Percentiles rank a stretch among this genome's conserved stretches.
Conservation (phyloP, 2,329 filamentous ascomycete genomes). For the Sporothrix variecibatus region DNA sequence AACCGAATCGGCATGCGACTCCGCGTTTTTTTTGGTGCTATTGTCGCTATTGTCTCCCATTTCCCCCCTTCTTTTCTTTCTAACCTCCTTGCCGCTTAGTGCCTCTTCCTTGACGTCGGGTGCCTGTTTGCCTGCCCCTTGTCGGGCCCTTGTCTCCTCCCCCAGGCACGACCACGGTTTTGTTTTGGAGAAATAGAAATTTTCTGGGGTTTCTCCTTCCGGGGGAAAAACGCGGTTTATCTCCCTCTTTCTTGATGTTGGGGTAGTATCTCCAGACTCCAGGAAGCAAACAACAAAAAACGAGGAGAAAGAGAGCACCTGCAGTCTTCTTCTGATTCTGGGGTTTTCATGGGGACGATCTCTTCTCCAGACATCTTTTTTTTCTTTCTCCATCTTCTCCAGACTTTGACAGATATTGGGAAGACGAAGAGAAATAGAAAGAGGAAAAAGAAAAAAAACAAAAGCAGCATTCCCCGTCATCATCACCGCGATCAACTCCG, state of each 20-base stretch:
- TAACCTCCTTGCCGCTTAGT: background rate
- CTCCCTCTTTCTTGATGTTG: background rate
- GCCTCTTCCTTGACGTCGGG: background rate
- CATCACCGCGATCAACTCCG: background rate
- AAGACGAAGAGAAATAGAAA: background rate
- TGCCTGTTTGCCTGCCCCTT: background rate
- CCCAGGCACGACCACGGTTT: background rate
- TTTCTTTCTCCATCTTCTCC: background rate
- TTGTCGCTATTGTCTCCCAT: background rate
- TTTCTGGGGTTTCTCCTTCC: constrained; percentile 13
- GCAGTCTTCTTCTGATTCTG: background rate
- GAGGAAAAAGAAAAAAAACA: background rate
- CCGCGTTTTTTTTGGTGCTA: background rate
- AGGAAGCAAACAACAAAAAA: background rate
- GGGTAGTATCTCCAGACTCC: constrained; percentile 7
- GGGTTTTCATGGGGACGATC: constrained; percentile 11
- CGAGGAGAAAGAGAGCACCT: background rate
- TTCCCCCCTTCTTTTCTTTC: background rate
- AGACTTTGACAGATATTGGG: background rate
- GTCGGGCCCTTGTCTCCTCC: background rate
- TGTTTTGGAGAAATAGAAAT: background rate
- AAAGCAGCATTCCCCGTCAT: background rate
- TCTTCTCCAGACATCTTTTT: background rate
- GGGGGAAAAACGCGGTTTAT: constrained; percentile 1
- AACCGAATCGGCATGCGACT: background rate